phyloP scores from a whole-genome alignment of 495 filamentous ascomycete species.

The Penicillium paxilli region DNA sequence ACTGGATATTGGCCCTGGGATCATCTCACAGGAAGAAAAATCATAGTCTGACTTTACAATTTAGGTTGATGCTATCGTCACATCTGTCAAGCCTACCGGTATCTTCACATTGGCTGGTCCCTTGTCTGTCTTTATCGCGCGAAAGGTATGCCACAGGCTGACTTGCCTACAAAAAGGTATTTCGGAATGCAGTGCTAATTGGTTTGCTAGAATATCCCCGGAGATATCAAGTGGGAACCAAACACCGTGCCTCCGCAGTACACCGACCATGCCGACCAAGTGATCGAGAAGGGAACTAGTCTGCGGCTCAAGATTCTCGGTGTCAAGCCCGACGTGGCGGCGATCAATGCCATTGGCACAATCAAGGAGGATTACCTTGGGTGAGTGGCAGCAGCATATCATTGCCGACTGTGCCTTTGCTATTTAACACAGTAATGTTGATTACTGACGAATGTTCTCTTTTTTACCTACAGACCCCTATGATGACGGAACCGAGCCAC shows the following conservation, averaged over 20 bases:
- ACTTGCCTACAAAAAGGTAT: background rate
- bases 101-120: constrained; percentile 93
- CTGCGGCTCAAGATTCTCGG: constrained; percentile 92
- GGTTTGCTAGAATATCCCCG: constrained; percentile 74
- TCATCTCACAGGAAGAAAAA: too few relatives aligned
- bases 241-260: constrained; percentile 85
- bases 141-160: constrained; percentile 68
- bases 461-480: constrained; percentile 32
- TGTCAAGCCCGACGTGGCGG: constrained; percentile 83
- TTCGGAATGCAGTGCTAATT: constrained; percentile 16
- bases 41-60: constrained; percentile 13
- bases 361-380: constrained; percentile 81
- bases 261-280: constrained; percentile 83
- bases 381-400: constrained; percentile 31
- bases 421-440: too few relatives aligned
- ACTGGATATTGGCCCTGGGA: too few relatives aligned
- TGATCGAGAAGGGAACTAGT: constrained; percentile 91
- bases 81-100: constrained; percentile 83
- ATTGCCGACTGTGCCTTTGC: background rate
- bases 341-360: constrained; percentile 94
- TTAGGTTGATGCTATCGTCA: constrained; percentile 89
- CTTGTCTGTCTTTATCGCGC: constrained; percentile 83
- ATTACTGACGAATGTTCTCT: background rate
- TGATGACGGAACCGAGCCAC: constrained; percentile 30
- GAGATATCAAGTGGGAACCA: constrained; percentile 88